Evolutionary conservation across 2,329 filamentous ascomycete genomes (phyloP).

Genomic region (Trichoderma sp.): DNA sequence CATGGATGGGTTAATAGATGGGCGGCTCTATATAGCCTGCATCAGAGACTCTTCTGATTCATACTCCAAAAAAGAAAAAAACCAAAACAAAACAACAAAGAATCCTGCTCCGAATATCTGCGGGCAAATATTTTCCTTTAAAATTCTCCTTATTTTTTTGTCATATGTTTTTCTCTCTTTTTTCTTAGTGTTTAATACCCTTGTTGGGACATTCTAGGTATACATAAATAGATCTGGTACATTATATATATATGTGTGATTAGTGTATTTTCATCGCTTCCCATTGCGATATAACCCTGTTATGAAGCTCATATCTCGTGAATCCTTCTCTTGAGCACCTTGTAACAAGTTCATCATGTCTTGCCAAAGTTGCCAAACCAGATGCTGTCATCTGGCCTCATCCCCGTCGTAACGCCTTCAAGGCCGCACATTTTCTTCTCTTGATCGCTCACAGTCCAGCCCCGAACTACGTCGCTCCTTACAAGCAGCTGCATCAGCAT

Average conservation of each 20-base stretch:
- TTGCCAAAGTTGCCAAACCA: conserved; percentile 36
- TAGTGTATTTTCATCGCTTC: background rate
- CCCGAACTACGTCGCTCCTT: conserved; percentile 28
- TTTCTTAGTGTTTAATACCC: conserved; percentile 18
- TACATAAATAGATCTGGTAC: conserved; percentile 8
- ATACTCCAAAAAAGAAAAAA: background rate
- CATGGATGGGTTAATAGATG: conserved; percentile 4
- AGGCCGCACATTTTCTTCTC: conserved; percentile 30
- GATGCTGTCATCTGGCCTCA: conserved; percentile 35
- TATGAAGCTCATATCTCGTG: background rate
- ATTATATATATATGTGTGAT: background rate
- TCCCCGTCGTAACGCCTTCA: conserved; percentile 32
- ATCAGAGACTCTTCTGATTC: conserved; percentile 1
- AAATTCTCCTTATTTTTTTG: background rate
- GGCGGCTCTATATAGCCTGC: background rate
- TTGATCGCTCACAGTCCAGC: conserved; percentile 27
- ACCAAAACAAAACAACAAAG: background rate
- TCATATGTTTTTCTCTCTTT: background rate
- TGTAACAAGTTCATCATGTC: background rate
- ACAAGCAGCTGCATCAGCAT: conserved; percentile 57
- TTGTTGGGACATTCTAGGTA: background rate
- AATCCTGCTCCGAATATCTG: background rate
- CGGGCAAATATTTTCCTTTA: background rate
- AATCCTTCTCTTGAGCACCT: background rate
- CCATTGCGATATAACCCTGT: background rate